Percentiles rank a stretch among this genome's conserved stretches.
Conservation (phyloP, 2,329 filamentous ascomycete species). For the Colletotrichum horii region DNA sequence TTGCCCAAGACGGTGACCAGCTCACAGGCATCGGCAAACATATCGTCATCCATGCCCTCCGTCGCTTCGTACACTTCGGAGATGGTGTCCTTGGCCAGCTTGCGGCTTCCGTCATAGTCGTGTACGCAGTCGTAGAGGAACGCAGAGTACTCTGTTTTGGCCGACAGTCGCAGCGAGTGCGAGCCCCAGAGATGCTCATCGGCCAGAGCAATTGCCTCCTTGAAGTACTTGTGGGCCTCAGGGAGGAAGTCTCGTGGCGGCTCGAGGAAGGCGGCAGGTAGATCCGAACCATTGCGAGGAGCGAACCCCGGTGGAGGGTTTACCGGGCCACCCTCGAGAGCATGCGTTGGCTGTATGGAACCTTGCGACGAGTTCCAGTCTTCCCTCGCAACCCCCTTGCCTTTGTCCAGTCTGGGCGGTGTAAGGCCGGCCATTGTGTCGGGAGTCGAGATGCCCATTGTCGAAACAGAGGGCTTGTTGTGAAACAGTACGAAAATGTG, state of each 20-base stretch:
- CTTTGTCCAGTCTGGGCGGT: conserved; percentile 48
- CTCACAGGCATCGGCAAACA: conserved; percentile 90
- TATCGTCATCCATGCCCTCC: conserved; percentile 93
- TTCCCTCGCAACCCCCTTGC: conserved; percentile 52
- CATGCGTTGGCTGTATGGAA: conserved; percentile 53
- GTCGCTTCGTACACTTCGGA: conserved; percentile 89
- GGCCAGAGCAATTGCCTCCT: conserved; percentile 75
- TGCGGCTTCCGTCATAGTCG: conserved; percentile 77
- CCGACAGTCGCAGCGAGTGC: conserved; percentile 85
- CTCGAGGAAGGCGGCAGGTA: conserved; percentile 68
- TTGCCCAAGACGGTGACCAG: conserved; percentile 84
- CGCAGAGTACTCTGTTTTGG: conserved; percentile 90
- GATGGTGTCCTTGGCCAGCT: conserved; percentile 82
- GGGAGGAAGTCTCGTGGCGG: conserved; percentile 82
- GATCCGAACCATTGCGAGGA: conserved; percentile 33
- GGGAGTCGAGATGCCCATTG: conserved; percentile 58
- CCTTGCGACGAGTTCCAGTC: conserved; percentile 47
- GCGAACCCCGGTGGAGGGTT: conserved; percentile 61
- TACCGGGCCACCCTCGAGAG: conserved; percentile 64
- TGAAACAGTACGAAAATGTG: conserved; percentile 97
- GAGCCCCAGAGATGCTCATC: conserved; percentile 82
- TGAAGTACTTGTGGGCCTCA: conserved; percentile 81
- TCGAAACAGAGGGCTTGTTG: conserved; percentile 81
- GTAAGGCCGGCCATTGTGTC: conserved; percentile 45
- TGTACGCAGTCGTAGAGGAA: conserved; percentile 94